Conservation (phyloP, 1,139 yeast species). For the Diutina neorugosa region DNA sequence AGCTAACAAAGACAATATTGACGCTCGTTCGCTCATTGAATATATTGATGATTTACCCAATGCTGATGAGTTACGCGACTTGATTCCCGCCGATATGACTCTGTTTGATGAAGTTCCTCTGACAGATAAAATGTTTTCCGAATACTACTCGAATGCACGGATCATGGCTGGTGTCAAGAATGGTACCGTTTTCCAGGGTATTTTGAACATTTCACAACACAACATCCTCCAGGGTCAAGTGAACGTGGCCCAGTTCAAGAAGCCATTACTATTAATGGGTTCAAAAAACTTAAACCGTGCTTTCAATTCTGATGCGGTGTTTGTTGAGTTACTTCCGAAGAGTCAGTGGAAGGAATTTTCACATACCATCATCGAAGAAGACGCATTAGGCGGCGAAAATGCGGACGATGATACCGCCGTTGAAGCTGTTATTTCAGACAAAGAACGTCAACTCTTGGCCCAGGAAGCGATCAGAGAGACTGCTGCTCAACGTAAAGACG, state of each 20-base stretch:
- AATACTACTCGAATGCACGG: slow-evolving; percentile 70
- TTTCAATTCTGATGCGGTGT: slow-evolving; percentile 84
- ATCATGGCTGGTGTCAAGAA: slow-evolving; percentile 83
- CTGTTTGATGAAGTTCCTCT: slow-evolving; percentile 15
- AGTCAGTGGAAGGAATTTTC: slow-evolving; percentile 85
- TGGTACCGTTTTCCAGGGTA: slow-evolving; percentile 83
- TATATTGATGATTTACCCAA: slow-evolving; percentile 68
- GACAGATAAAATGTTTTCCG: slow-evolving; percentile 54
- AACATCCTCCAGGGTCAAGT: slow-evolving; percentile 85
- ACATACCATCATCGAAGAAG: slow-evolving; percentile 67
- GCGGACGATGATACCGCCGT: slow-evolving; percentile 44
- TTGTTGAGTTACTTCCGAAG: slow-evolving; percentile 80
- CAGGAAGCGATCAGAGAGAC: slow-evolving; percentile 65
- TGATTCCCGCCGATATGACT: slow-evolving; percentile 46
- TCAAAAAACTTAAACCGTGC: slow-evolving; percentile 80
- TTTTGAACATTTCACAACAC: slow-evolving; percentile 67
- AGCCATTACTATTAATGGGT: slow-evolving; percentile 75
- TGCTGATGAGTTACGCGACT: slow-evolving; percentile 66
- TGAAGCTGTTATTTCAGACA: slow-evolving; percentile 48
- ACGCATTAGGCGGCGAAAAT: slow-evolving; percentile 46
- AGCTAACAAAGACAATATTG: slow-evolving; percentile 43
- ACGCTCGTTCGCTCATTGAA: slow-evolving; percentile 44
- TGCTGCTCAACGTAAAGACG: slow-evolving; percentile 16
- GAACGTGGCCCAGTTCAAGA: slow-evolving; percentile 58
- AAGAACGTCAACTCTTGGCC: slow-evolving; percentile 62